These are phyloP conservation scores for Debaryomyces sp. DNA, from an alignment of 1,139 yeast species.

Conservation along the genomic window DNA sequence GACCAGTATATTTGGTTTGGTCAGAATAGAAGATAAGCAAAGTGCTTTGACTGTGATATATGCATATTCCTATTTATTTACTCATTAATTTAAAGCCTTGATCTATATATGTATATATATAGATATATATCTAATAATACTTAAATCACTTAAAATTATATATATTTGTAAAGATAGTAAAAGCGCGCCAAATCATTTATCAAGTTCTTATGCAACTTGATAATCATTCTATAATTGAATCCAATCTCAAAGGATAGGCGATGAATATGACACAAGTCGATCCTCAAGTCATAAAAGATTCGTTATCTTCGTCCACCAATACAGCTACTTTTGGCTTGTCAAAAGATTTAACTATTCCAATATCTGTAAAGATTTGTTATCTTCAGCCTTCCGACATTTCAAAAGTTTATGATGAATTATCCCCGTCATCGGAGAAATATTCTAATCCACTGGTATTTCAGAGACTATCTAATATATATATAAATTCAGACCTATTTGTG, in stretches of 20 bases:
- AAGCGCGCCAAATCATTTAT: neutral
- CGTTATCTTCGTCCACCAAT: slow-evolving; percentile 18
- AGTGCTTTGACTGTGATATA: neutral
- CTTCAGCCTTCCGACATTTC: slow-evolving; percentile 29
- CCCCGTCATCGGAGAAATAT: slow-evolving; percentile 57
- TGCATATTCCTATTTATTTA: slow-evolving; percentile 6
- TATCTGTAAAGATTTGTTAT: slow-evolving; percentile 38
- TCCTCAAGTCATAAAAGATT: slow-evolving; percentile 7
- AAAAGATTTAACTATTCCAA: slow-evolving; percentile 65
- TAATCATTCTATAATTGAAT: neutral
- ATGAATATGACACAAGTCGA: neutral
- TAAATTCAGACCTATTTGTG: slow-evolving; percentile 63
- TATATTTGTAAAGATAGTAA: neutral
- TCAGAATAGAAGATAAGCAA: slow-evolving; percentile 23
- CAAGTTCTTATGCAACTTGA: neutral
- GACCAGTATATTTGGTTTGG: slow-evolving; percentile 42
- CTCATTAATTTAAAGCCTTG: neutral
- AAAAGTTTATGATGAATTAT: slow-evolving; percentile 28
- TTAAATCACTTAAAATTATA: neutral
- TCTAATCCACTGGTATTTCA: slow-evolving; percentile 55
- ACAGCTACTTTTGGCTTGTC: slow-evolving; percentile 74
- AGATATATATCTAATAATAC: neutral
- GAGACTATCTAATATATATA: slow-evolving; percentile 51
- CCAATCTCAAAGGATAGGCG: neutral
- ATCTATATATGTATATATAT: slow-evolving; percentile 1